These are phyloP conservation scores for Krasilnikovozyma curviuscula DNA, from an alignment of 768 basidiomycete species.

Conservation along the genomic window DNA sequence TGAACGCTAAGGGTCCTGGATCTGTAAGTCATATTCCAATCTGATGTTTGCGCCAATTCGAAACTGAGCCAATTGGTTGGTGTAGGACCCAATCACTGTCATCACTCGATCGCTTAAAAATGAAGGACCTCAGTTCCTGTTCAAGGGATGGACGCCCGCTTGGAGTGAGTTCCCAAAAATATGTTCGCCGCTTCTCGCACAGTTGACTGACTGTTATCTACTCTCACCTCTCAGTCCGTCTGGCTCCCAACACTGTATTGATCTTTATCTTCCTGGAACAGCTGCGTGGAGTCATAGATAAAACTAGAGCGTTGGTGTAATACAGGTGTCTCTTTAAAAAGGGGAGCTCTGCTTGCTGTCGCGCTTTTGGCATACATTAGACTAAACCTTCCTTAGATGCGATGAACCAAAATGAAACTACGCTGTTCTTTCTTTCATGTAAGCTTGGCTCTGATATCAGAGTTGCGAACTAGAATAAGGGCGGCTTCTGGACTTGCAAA, in stretches of 20 bases:
- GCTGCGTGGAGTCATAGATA: not conserved
- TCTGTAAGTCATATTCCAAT: slow-evolving; percentile 34
- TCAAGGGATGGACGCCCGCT: slow-evolving; percentile 77
- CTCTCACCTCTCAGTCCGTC: not conserved
- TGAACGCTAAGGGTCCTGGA: slow-evolving; percentile 71
- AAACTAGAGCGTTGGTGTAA: not conserved
- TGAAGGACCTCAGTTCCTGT: slow-evolving; percentile 77
- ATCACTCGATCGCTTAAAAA: slow-evolving; percentile 47
- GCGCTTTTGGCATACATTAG: too few species aligned
- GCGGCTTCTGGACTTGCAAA: too few species aligned
- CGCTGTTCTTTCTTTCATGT: too few species aligned
- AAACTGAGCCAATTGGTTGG: slow-evolving; percentile 22
- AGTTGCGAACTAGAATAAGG: too few species aligned
- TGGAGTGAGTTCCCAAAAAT: slow-evolving; percentile 35
- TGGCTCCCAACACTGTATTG: slow-evolving; percentile 46
- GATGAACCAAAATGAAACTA: too few species aligned
- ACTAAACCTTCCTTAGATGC: too few species aligned
- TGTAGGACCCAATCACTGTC: slow-evolving; percentile 42
- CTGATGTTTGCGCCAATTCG: not conserved
- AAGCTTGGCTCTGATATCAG: too few species aligned
- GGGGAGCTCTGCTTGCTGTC: too few species aligned
- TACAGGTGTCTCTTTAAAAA: not conserved
- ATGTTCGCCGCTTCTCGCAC: not conserved
- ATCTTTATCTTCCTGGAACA: slow-evolving; percentile 63
- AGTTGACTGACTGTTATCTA: not conserved